A percentile compares a stretch with the other conserved stretches of the same genome.
Evolutionary conservation across 1,284 basidiomycete genomes (phyloP).

Genomic region (Pseudozyma thailandica): DNA sequence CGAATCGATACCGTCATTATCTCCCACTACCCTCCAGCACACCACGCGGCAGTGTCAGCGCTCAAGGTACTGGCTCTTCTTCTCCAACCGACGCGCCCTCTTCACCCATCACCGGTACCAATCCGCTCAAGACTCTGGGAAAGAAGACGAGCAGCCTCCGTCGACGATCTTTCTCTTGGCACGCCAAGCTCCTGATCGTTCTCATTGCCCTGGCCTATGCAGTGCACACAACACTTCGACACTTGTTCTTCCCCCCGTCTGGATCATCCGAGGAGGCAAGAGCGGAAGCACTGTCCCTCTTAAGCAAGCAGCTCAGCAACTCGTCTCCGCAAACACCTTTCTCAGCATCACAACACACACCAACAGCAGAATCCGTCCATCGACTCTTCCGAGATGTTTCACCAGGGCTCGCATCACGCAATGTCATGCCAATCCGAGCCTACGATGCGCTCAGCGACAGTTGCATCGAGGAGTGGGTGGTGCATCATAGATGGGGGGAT

Average conservation of each 20-base stretch:
- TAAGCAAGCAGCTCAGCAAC: constrained; percentile 18
- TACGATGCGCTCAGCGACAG: constrained; percentile 40
- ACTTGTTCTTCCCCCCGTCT: constrained; percentile 11
- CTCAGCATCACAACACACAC: background rate
- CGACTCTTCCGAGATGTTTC: constrained; percentile 18
- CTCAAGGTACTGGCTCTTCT: constrained; percentile 5
- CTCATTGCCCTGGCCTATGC: constrained; percentile 15
- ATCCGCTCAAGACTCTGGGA: background rate
- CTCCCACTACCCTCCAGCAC: constrained; percentile 24
- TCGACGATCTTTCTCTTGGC: constrained; percentile 14
- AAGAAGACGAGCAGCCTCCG: constrained; percentile 9
- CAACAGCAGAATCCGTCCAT: constrained; percentile 14
- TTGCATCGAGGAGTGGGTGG: constrained; percentile 39
- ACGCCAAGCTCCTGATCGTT: constrained; percentile 4
- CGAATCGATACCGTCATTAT: constrained; percentile 26
- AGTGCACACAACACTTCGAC: background rate
- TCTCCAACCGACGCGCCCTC: background rate
- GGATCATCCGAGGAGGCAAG: constrained; percentile 15
- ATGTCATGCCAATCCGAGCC: constrained; percentile 21
- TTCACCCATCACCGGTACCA: background rate
- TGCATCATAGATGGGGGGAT: constrained; percentile 27
- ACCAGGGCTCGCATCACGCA: constrained; percentile 19
- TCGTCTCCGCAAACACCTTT: constrained; percentile 1
- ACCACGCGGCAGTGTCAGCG: constrained; percentile 26
- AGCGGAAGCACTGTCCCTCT: constrained; percentile 5